Base-by-base conservation (phyloP, 139 green algal species). In the Limnomonas spitsbergensis region DNA sequence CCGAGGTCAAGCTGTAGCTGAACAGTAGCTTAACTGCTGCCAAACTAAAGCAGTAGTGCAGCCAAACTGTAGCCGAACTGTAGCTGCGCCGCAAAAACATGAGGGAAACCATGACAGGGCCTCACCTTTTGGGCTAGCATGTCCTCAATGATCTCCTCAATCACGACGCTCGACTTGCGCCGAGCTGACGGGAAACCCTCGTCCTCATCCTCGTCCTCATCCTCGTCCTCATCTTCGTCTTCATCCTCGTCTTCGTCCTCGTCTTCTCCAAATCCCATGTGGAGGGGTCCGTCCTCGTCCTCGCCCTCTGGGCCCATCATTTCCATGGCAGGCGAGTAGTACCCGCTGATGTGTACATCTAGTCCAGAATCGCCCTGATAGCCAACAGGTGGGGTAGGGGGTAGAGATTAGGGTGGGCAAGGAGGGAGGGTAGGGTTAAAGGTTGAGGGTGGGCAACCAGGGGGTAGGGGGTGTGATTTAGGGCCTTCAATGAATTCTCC, bases 341-440 rank as follows among this genome's bases (percentile, higher is more conserved):
- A 96, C 2, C 93, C 94, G 3, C 87, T 91, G 2, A 98, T 75
- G 83, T 97, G 92, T 27, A 97, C 83, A 2, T 77, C 47, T 29
- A 40, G 14, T 14, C 47, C 42, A 34, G 42, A 40, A 69, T 69
- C n/a, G 3, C 73, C 47, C n/a, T 70, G 29, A 39, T 24, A 52
- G 39, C 66, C 3, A 54, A 9, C 7, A 27, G 42, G 42, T 54
- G 42, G 42, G 42, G 6, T 6, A 27, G 42, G n/a, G n/a, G n/a
- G n/a, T n/a, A n/a, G n/a, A n/a, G n/a, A n/a, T n/a, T n/a, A n/a
- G n/a, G n/a, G n/a, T n/a, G n/a, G n/a, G n/a, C n/a, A n/a, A n/a
- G n/a, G n/a, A n/a, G n/a, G n/a, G n/a, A n/a, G n/a, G n/a, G n/a
- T n/a, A n/a, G n/a, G n/a, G n/a, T n/a, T n/a, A n/a, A n/a, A n/a